Conservation (phyloP, 768 basidiomycete genomes). For the Suillus variegatus region DNA sequence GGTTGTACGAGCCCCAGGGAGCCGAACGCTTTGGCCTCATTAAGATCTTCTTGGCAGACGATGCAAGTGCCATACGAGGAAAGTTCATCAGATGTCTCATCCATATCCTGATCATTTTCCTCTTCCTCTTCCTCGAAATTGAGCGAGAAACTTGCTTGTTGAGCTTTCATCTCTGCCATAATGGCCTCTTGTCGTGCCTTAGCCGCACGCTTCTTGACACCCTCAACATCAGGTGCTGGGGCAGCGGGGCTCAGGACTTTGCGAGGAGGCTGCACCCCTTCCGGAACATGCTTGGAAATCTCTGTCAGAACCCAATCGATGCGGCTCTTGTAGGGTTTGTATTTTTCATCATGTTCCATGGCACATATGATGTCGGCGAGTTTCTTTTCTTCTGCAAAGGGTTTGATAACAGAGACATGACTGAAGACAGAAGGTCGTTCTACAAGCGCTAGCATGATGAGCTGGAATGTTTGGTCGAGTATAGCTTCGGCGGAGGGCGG, state of each 20-base stretch:
- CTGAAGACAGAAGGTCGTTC: slow-evolving; percentile 68
- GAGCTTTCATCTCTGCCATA: slow-evolving; percentile 94
- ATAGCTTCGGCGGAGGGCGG: slow-evolving; percentile 87
- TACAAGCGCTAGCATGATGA: slow-evolving; percentile 83
- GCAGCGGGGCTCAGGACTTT: slow-evolving; percentile 39
- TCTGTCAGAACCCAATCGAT: slow-evolving; percentile 73
- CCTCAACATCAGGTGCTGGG: slow-evolving; percentile 52
- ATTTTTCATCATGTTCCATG: slow-evolving; percentile 78
- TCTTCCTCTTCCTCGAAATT: slow-evolving; percentile 81
- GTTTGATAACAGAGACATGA: slow-evolving; percentile 50
- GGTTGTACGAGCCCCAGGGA: slow-evolving; percentile 86
- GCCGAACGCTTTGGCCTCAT: slow-evolving; percentile 73
- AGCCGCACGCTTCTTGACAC: slow-evolving; percentile 80
- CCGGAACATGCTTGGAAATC: slow-evolving; percentile 56
- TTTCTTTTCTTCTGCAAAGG: slow-evolving; percentile 60
- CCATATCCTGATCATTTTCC: slow-evolving; percentile 53
- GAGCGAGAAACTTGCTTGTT: slow-evolving; percentile 84
- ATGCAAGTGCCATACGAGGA: slow-evolving; percentile 90
- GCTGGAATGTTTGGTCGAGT: slow-evolving; percentile 84
- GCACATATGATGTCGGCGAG: slow-evolving; percentile 73
- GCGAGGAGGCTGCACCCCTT: slow-evolving; percentile 55
- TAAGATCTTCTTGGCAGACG: slow-evolving; percentile 95
- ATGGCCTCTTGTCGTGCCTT: slow-evolving; percentile 91
- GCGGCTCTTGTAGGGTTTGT: slow-evolving; percentile 69
- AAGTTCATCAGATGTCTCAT: slow-evolving; percentile 44